Conservation (phyloP, 2,329 filamentous ascomycete species). For the Ceratocystis cacaofunesta region DNA sequence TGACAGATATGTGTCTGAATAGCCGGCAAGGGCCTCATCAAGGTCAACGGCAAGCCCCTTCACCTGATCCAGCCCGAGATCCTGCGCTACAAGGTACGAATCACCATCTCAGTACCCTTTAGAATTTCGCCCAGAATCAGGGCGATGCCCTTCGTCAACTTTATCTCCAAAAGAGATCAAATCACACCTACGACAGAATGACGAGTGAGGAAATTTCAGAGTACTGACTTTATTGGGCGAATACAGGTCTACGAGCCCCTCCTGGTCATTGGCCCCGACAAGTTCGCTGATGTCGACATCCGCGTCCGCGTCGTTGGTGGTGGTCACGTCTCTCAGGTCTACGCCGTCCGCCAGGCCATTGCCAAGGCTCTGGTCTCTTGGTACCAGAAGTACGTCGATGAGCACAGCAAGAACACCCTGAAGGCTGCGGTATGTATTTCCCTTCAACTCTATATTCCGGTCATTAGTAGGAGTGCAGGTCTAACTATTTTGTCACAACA, state of each 20-base stretch:
- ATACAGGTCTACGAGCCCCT: slow-evolving; percentile 88
- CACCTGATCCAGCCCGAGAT: slow-evolving; percentile 89
- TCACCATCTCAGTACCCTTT: neutral
- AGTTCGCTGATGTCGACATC: slow-evolving; percentile 94
- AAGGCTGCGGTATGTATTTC: slow-evolving; percentile 17
- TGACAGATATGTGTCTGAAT: slow-evolving; percentile 16
- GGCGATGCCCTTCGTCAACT: neutral
- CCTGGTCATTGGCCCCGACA: slow-evolving; percentile 92
- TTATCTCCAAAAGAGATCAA: neutral
- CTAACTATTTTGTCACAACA: slow-evolving; percentile 46
- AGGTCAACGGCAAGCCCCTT: slow-evolving; percentile 96
- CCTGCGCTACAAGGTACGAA: slow-evolving; percentile 83
- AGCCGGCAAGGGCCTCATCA: slow-evolving; percentile 61
- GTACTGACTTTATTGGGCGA: slow-evolving; percentile 9
- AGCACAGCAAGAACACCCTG: slow-evolving; percentile 99
- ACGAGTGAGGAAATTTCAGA: neutral
- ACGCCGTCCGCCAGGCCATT: slow-evolving; percentile 97
- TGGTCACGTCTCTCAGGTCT: slow-evolving; percentile 95
- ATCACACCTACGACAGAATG: neutral
- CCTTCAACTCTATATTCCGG: neutral
- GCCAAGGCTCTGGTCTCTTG: slow-evolving; percentile 66
- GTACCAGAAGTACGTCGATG: slow-evolving; percentile 99
- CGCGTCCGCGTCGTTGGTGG: slow-evolving; percentile 89
- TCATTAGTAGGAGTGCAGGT: slow-evolving; percentile 3
- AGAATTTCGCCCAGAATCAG: neutral